A percentile compares a stretch with the other conserved stretches of the same genome.
Conservation (phyloP, 768 basidiomycete species). For the Pluteus cervinus region DNA sequence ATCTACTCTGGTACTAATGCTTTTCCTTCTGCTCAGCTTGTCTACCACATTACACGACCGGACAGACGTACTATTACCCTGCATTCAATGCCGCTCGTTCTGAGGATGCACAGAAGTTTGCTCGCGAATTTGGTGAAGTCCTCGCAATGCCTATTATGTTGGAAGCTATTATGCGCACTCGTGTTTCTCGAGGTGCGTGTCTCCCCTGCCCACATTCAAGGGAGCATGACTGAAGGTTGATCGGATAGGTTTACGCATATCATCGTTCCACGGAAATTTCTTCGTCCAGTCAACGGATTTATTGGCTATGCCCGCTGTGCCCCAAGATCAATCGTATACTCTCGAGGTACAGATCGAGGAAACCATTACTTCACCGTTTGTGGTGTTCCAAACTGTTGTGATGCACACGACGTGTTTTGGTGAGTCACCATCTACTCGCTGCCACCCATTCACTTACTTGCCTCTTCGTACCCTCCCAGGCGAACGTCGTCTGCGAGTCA, state of each 20-base stretch:
- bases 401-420: conserved; percentile 93
- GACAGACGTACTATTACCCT: conserved; percentile 97
- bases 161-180: conserved; percentile 96
- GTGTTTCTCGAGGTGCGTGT: conserved; percentile 83
- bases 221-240: conserved; percentile 1
- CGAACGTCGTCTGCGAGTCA: conserved; percentile 86
- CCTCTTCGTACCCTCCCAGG: conserved; percentile 30
- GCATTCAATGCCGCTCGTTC: conserved; percentile 93
- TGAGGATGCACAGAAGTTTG: conserved; percentile 97
- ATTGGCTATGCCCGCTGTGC: conserved; percentile 94
- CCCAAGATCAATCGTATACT: conserved; percentile 91
- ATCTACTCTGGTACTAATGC: conserved; percentile 1
- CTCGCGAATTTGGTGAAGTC: conserved; percentile 93
- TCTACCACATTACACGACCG: conserved; percentile 95
- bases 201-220: background rate
- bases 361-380: conserved; percentile 82
- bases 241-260: conserved; percentile 79
- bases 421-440: no score
- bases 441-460: no score
- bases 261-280: conserved; percentile 98
- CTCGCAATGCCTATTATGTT: conserved; percentile 92
- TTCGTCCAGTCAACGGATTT: conserved; percentile 97
- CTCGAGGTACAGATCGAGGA: conserved; percentile 97
- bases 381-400: conserved; percentile 92
- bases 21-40: no score